Base-by-base conservation (phyloP, 257 asterid species). In the Nicotiana tomentosiformis region DNA sequence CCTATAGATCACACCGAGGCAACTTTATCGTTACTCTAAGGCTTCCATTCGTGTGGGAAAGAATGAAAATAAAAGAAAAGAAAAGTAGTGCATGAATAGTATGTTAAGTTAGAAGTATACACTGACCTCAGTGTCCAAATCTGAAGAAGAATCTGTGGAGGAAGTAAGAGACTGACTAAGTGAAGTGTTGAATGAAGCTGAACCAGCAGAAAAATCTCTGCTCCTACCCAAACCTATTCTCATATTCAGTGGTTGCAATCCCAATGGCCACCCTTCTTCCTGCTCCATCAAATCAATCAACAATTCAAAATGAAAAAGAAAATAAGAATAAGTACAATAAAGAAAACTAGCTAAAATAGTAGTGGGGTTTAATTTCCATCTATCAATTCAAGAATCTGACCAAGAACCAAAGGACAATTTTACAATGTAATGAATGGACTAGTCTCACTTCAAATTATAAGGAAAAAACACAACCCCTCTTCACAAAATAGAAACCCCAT, bases 191-290 rank as follows among this genome's bases (percentile, higher is more conserved):
- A 90, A 88, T 32, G 91, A 90, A 7, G 88, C 80, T 5, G 93
- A 88, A 58, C 86, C 91, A 33, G 87, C 84, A 66, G 80, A 67
- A 55, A 84, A 70, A 23, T 66, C 33, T 66, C 84, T 81, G 84
- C 55, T 86, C 80, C 91, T 90, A 55, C 80, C 84, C 17, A 89
- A 69, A 81, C 90, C 91, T 82, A 70, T 85, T 86, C 92, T 83
- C 62, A 69, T 84, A 89, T 88, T 88, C 86, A 89, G 67, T 72
- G 91, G 91, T 56, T 81, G 88, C 88, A 90, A 86, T 33, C 93
- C 93, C 69, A 90, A 85, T 18, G 91, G 91, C 93, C 93, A 90
- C 18, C 90, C 93, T 82, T 86, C 92, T 88, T 88, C 91, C 92
- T 90, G 87, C 81, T 84, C 53, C 77, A 65, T 76, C 83, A 86